Percentiles rank a stretch among this genome's conserved stretches.
Conservation (phyloP, 176 grass and related monocot species). For the Raddia distichophylla region DNA sequence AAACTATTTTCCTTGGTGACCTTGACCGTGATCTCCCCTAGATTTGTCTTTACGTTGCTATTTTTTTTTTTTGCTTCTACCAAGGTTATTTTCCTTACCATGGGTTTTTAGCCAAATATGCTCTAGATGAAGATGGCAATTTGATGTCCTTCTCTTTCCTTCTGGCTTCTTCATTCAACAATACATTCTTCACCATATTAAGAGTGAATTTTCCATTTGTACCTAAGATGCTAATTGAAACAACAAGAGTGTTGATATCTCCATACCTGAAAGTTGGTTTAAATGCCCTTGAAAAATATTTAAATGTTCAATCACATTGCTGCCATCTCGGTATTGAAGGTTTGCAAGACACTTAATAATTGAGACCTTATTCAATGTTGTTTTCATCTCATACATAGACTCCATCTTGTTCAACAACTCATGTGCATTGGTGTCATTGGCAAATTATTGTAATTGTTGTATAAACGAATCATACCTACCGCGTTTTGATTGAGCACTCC, state of each 20-base stretch:
- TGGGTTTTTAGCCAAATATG: neutral
- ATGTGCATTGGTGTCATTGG: neutral
- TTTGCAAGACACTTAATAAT: neutral
- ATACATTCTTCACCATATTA: neutral
- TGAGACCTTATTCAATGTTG: neutral
- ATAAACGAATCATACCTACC: neutral
- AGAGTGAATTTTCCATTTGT: neutral
- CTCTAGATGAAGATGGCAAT: neutral
- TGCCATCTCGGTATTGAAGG: neutral
- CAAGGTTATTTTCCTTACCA: neutral
- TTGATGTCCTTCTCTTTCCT: neutral
- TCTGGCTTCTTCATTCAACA: neutral
- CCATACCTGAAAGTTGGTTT: neutral
- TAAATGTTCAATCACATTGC: neutral
- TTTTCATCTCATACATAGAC: slow-evolving; percentile 25
- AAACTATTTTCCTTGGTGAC: neutral
- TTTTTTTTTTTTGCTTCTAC: neutral
- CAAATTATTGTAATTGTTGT: neutral
- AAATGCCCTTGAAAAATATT: slow-evolving; percentile 8
- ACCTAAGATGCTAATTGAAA: neutral
- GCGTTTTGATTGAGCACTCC: neutral
- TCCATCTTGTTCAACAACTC: neutral
- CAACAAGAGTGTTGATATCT: neutral
- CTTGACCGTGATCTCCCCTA: neutral
- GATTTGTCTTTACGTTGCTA: neutral